A percentile compares a stretch with the other conserved stretches of the same genome.
Evolutionary conservation across 2,329 filamentous ascomycete species (phyloP).

Genomic region (Tolypocladium inflatum): DNA sequence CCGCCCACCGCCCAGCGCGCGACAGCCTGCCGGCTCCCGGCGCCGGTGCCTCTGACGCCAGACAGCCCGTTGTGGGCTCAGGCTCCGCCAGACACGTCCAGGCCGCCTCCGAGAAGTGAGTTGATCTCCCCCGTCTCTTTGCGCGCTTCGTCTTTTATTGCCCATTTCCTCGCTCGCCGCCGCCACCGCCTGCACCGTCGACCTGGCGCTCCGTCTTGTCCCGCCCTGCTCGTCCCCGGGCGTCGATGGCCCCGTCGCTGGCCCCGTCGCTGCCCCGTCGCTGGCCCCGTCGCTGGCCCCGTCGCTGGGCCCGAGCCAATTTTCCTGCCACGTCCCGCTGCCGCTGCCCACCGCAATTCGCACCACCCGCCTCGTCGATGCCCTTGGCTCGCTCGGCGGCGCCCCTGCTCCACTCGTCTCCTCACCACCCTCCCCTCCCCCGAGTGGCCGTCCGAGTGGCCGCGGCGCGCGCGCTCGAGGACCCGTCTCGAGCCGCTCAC

Average conservation of each 20-base stretch:
- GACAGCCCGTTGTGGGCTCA: constrained; percentile 31
- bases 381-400: constrained; percentile 5
- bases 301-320: neutral
- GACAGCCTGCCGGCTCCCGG: constrained; percentile 46
- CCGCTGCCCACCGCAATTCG: neutral
- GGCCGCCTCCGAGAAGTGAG: constrained; percentile 45
- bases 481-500: constrained; percentile 1
- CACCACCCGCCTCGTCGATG: neutral
- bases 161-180: constrained; percentile 1
- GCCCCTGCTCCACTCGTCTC: neutral
- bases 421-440: constrained; percentile 1
- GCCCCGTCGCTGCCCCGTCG: neutral
- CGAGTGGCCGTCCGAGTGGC: constrained; percentile 4
- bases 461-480: neutral
- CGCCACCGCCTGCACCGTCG: neutral
- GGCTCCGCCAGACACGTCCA: constrained; percentile 37
- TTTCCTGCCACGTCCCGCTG: neutral
- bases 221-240: neutral
- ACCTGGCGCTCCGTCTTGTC: neutral
- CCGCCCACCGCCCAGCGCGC: constrained; percentile 39
- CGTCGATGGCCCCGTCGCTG: neutral
- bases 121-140: constrained; percentile 10
- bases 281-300: too few relatives aligned
- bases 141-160: neutral
- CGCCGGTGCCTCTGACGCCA: constrained; percentile 34